Evolutionary conservation across 805 yeast genomes (phyloP).

Genomic region (Ogataea polymorpha): DNA sequence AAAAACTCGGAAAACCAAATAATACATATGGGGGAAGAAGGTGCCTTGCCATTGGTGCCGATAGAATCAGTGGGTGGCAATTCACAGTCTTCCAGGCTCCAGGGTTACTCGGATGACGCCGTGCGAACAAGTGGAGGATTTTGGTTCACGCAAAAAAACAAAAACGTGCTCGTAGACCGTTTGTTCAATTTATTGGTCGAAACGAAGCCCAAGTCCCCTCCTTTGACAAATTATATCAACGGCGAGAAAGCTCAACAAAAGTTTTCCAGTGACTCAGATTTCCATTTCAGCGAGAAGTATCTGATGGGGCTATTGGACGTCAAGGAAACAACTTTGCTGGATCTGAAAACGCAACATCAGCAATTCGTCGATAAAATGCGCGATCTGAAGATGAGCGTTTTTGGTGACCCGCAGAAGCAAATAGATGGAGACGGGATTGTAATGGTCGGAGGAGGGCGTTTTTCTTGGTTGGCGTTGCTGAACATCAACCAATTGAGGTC

Average conservation of each 20-base stretch:
- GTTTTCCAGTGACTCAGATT: conserved; percentile 38
- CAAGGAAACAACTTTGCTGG: conserved; percentile 27
- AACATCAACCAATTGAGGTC: conserved; percentile 45
- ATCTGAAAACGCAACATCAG: conserved; percentile 18
- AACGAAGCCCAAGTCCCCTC: conserved; percentile 35
- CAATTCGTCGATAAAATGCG: conserved; percentile 17
- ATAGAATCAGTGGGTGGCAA: not conserved
- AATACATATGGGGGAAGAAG: not conserved
- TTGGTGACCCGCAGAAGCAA: conserved; percentile 24
- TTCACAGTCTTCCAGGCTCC: too few relatives aligned
- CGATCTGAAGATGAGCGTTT: conserved; percentile 36
- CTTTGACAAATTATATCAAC: conserved; percentile 41
- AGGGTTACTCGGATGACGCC: not conserved
- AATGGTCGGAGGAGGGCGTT: conserved; percentile 52
- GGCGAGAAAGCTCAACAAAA: conserved; percentile 42
- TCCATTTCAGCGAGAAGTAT: conserved; percentile 45
- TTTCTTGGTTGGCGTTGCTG: conserved; percentile 47
- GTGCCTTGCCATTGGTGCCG: not conserved
- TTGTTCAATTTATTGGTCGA: conserved; percentile 26
- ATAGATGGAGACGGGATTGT: conserved; percentile 39
- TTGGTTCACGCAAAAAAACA: not conserved
- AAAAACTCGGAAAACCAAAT: not conserved
- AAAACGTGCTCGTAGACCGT: conserved; percentile 11
- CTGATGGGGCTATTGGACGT: conserved; percentile 42
- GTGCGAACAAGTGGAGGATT: not conserved